Percentiles rank a stretch among this genome's conserved stretches.
These are phyloP conservation scores for Neocallimastix lanati DNA, from an alignment of 192 early-diverging fungal genomes.

Conservation along the genomic window DNA sequence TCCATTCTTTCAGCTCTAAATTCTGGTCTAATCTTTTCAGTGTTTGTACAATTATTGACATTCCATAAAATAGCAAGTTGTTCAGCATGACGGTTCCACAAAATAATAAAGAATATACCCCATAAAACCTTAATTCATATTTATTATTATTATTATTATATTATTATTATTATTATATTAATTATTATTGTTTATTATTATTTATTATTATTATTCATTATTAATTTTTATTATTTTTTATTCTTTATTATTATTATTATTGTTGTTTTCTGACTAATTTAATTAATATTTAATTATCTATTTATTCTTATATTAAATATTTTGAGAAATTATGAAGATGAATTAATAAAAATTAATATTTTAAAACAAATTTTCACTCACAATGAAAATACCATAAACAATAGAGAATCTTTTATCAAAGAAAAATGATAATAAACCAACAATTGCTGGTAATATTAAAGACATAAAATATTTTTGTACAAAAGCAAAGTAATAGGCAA, in stretches of 20 bases:
- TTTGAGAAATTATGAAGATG: no score
- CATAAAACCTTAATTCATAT: constrained; percentile 5
- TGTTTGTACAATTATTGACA: constrained; percentile 31
- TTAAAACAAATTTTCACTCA: no score
- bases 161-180: neutral
- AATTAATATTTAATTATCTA: no score
- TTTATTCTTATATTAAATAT: no score
- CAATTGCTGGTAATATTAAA: constrained; percentile 43
- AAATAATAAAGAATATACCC: constrained; percentile 45
- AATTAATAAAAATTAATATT: no score
- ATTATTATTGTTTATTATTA: no score
- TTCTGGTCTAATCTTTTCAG: constrained; percentile 41
- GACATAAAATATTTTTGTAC: constrained; percentile 70
- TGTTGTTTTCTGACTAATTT: no score
- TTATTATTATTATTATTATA: neutral
- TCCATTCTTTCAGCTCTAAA: constrained; percentile 46
- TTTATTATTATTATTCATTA: no score
- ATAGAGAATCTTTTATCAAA: constrained; percentile 35
- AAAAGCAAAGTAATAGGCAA: constrained; percentile 88
- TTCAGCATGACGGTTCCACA: constrained; percentile 62
- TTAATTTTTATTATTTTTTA: no score
- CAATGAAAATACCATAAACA: constrained; percentile 40
- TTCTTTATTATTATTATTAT: no score
- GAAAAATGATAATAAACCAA: constrained; percentile 42
- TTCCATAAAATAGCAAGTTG: constrained; percentile 64